phyloP scores from a whole-genome alignment of 805 yeast species.

The Brettanomyces custersianus region DNA sequence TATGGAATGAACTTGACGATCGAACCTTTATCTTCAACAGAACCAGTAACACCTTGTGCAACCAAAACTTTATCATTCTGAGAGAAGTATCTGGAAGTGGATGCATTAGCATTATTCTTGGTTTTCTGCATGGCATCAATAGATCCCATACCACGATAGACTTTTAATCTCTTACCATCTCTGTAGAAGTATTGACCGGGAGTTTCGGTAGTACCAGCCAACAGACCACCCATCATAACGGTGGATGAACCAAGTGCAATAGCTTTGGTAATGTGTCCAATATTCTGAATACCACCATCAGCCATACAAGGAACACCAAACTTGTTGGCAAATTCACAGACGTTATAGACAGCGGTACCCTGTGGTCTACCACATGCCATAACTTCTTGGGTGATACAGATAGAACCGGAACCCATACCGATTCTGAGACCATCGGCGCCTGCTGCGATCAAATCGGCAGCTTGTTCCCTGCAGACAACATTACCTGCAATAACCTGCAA shows the following conservation, averaged over 20 bases:
- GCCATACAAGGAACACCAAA: conserved; percentile 99
- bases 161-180: conserved; percentile 95
- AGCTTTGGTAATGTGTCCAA: conserved; percentile 97
- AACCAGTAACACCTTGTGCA: conserved; percentile 98
- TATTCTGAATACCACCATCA: conserved; percentile 98
- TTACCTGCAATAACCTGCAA: conserved; percentile 94
- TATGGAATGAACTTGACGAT: conserved; percentile 90
- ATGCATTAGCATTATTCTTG: conserved; percentile 83
- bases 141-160: conserved; percentile 99
- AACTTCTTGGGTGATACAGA: conserved; percentile 98
- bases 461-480: conserved; percentile 98
- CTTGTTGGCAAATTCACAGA: conserved; percentile 84
- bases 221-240: conserved; percentile 99
- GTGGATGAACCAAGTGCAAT: conserved; percentile 92
- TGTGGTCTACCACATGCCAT: conserved; percentile 99
- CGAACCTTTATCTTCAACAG: conserved; percentile 96
- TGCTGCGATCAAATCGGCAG: conserved; percentile 86
- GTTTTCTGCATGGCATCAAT: conserved; percentile 97
- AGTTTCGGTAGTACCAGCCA: conserved; percentile 97
- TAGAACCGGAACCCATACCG: conserved; percentile 99
- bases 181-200: conserved; percentile 98
- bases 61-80: conserved; percentile 93
- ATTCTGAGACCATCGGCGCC: conserved; percentile 98
- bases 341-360: conserved; percentile 96
- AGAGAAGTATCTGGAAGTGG: conserved; percentile 96